Base-by-base conservation (phyloP, 352 stramenopile species). In the Phytophthora boehmeriae region DNA sequence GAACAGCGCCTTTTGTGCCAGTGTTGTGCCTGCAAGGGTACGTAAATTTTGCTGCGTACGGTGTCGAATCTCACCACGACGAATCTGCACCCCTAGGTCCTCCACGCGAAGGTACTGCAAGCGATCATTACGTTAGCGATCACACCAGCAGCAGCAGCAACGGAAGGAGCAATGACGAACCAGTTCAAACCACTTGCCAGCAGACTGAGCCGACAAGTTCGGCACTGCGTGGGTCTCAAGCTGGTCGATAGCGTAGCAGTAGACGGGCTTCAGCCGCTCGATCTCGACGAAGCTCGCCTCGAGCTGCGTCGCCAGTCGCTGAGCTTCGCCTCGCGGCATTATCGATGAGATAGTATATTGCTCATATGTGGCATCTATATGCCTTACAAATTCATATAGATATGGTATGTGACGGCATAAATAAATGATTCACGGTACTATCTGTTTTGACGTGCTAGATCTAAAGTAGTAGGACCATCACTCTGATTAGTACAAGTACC, bases 41-140 rank as follows among this genome's bases (percentile, higher is more conserved):
- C 27, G 27, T 42, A 35, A 71, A 2, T 42, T 22, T 19, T 69
- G 52, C 8, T 32, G 27, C 2, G 79, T 78, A 2, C 74, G 68
- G 51, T 93, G 85, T 25, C 85, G 79, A 44, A 88, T 68, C 61
- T 94, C 85, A 4, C 83, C 85, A 9, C 85, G 80, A n/a, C 85
- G 83, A 38, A 92, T 80, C 66, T 91, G 68, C 4, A 94, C 70
- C 6, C 69, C 73, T 5, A 92, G 23, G 34, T 94, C 85, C 28
- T 86, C 62, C 30, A 89, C 66, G 13, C 83, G 83, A 20, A 94
- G 52, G 52, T 89, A 94, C 82, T 88, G 44, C 8, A 43, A n/a
- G 13, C 1, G 22, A 22, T 25, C 5, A 35, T 11, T 35, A 30
- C 25, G 6, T 30, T 6, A 30, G 25, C 17, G 53, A 39, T 38